phyloP scores from a whole-genome alignment of 2,329 filamentous ascomycete genomes.

The Fusarium sp. region DNA sequence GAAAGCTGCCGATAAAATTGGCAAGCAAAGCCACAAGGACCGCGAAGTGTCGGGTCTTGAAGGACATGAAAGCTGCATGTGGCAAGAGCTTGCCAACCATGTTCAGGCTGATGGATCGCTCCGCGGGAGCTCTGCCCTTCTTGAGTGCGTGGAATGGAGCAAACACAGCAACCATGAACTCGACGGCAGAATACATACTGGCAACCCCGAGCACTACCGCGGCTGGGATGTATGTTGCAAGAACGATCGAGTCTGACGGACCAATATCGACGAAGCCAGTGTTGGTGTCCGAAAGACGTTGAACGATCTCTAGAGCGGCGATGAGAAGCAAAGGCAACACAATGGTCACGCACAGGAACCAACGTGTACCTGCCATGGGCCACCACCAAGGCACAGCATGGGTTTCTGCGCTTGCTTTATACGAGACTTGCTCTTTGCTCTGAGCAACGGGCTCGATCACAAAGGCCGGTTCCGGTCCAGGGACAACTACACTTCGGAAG shows the following conservation, averaged over 20 bases:
- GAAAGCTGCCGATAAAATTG: constrained; percentile 35
- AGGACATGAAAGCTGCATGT: constrained; percentile 30
- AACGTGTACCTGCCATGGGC: constrained; percentile 32
- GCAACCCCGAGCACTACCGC: constrained; percentile 30
- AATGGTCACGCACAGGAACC: constrained; percentile 42
- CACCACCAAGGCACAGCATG: constrained; percentile 37
- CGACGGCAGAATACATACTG: constrained; percentile 40
- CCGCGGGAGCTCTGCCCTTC: constrained; percentile 29
- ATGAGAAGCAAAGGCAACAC: constrained; percentile 38
- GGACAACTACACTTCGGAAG: constrained; percentile 16
- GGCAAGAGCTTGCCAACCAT: constrained; percentile 39
- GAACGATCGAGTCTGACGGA: constrained; percentile 32
- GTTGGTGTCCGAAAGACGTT: constrained; percentile 41
- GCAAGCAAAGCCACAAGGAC: constrained; percentile 38
- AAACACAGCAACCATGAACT: constrained; percentile 38
- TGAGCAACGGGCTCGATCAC: constrained; percentile 23
- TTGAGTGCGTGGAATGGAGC: constrained; percentile 39
- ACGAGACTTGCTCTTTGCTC: constrained; percentile 9
- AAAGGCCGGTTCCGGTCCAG: constrained; percentile 13
- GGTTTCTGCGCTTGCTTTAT: neutral
- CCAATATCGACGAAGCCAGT: constrained; percentile 40
- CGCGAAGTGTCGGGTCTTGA: constrained; percentile 38
- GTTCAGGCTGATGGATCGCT: constrained; percentile 33
- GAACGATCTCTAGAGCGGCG: constrained; percentile 36
- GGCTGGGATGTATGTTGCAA: constrained; percentile 47